Conservation (phyloP, 1,139 yeast genomes). For the Blastobotrys proliferans region DNA sequence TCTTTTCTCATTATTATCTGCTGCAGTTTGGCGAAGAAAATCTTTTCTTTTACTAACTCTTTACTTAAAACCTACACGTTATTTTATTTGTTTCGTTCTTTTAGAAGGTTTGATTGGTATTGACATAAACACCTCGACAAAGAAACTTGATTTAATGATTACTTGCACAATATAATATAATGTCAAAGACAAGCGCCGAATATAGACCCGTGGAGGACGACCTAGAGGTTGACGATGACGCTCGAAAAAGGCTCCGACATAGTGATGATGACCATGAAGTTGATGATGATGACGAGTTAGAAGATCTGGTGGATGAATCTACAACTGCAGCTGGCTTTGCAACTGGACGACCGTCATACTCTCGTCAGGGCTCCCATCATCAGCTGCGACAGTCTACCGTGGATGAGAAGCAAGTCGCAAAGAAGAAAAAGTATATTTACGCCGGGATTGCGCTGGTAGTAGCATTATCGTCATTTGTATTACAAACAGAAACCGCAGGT, state of each 20-base stretch:
- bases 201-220: slow-evolving; percentile 9
- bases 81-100: neutral
- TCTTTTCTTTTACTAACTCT: no score
- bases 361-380: slow-evolving; percentile 10
- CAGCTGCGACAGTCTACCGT: slow-evolving; percentile 10
- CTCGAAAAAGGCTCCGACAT: no score
- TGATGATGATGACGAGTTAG: slow-evolving; percentile 1
- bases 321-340: slow-evolving; percentile 2
- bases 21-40: no score
- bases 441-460: slow-evolving; percentile 56
- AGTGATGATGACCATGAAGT: slow-evolving; percentile 1
- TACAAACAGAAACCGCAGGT: slow-evolving; percentile 78
- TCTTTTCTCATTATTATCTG: no score
- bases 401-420: slow-evolving; percentile 15
- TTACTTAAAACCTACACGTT: no score
- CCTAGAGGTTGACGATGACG: slow-evolving; percentile 3
- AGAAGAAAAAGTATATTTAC: slow-evolving; percentile 5
- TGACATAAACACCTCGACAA: neutral
- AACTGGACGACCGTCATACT: neutral
- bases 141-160: neutral
- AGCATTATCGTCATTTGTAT: slow-evolving; percentile 63
- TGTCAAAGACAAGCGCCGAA: slow-evolving; percentile 1
- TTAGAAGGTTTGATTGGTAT: neutral
- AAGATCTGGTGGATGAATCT: slow-evolving; percentile 3
- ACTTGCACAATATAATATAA: neutral